Evolutionary conservation across 2,329 filamentous ascomycete genomes (phyloP), one percentile per base, ranked within the genome.

Genomic region (Pseudocercospora eumusae): DNA sequence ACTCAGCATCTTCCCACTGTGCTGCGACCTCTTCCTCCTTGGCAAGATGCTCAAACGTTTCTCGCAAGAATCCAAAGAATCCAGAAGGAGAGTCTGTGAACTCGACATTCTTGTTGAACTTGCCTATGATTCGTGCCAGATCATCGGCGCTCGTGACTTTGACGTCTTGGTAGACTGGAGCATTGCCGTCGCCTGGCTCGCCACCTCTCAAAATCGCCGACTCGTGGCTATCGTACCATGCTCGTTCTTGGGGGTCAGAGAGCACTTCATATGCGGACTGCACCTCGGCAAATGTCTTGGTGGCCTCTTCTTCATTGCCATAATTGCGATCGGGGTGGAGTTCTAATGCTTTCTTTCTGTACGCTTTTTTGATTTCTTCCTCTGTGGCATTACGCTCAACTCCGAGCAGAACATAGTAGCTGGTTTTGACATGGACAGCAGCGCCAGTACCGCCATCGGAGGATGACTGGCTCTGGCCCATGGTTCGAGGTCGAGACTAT

Each of bases 221-320:
- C 64, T 92, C 88, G 74, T 99, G 95, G 2, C 92, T 92, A 77
- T 99, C 93, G 79, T 99, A 99, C 95, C 95, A 99, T 31, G 93
- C 89, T 69, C 95, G 87, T 76, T 99, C 95, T 75, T 99, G 93
- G 10, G 92, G 88, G 75, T 99, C 95, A 1, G 93, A 96, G 0
- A 99, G 84, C n/a, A 99, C 86, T 75, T 98, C 92, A 75, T 99
- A 96, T 52, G 95, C 95, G 36, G 92, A 85, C 75, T 97, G 93
- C 27, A 98, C 84, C 73, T 97, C 92, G 55, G 95, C 92, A 74
- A 99, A 99, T 57, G 88, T 86, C 68, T 82, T 85, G 1, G 95
- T 99, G 2, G 93, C 88, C 66, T 87, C 85, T 71, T 96, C 92
- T 64, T 89, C 88, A 73, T 97, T 88, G 70, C 90, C 88, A 75